Evolutionary conservation across 441 rosid genomes (phyloP), one percentile per base, ranked within the genome.

Genomic region (Bocquillonia castaneifolia): DNA sequence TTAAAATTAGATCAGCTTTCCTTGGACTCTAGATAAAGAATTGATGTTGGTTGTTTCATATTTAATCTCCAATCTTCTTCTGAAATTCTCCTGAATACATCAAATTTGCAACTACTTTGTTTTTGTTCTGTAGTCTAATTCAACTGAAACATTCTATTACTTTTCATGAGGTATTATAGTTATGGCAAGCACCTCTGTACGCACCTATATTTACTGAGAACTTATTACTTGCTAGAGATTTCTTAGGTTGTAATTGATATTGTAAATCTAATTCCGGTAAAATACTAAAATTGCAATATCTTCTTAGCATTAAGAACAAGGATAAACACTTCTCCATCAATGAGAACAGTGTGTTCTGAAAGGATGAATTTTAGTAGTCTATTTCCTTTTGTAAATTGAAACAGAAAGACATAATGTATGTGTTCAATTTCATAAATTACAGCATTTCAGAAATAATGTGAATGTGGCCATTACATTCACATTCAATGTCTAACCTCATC

Each of bases 361-460:
- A 51, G 45, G 17, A 53, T 36, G 56, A 54, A 10, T 53, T 17
- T 22, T 32, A 9, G 0, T 6, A 17, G 18, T 40, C 61, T 26
- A 29, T 28, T 66, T 23, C 23, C 22, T 39, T 37, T 9, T 17
- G 37, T 54, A 28, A 40, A 40, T 10, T 18, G 2, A 31, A 54
- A 40, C 28, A 17, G 13, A 15, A 34, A 34, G 18, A 23, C 28
- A 51, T 29, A 29, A 48, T 5, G 13, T 9, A 28, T 5, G 2
- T n/a, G 57, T 13, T 22, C 45, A 20, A 50, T 32, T 59, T 6
- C n/a, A 6, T 29, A 28, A 59, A 17, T 51, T 48, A 22, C 22
- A 47, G 34, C 63, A 66, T 69, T 67, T 70, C 13, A 50, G 47
- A 32, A 68, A 57, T 37, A 42, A 39, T 39, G 34, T 63, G 8